Percentiles rank a stretch among this genome's conserved stretches.
phyloP scores from a whole-genome alignment of 73 alveolate species.

The Paramecium primaurelia region DNA sequence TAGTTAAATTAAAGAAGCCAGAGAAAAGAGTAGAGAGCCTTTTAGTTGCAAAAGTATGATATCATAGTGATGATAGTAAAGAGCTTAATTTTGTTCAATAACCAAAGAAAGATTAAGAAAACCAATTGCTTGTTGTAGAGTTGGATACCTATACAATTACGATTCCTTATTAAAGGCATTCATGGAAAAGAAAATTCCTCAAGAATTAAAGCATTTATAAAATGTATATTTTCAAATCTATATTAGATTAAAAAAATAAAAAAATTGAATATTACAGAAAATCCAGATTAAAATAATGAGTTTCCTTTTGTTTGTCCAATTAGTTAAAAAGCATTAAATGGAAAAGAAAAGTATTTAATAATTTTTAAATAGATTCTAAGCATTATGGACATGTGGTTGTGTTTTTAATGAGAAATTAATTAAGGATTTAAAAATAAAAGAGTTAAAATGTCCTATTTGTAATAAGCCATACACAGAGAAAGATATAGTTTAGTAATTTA shows the following conservation, averaged over 20 bases:
- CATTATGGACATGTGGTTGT: slow-evolving; percentile 61
- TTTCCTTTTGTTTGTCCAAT: slow-evolving; percentile 50
- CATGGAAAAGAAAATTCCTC: slow-evolving; percentile 63
- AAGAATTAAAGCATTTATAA: not conserved
- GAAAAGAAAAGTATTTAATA: slow-evolving; percentile 51
- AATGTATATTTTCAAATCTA: not conserved
- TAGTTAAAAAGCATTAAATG: slow-evolving; percentile 79
- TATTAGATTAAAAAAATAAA: not conserved
- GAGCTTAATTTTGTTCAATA: slow-evolving; percentile 77
- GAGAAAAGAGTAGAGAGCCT: slow-evolving; percentile 71
- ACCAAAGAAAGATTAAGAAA: slow-evolving; percentile 79
- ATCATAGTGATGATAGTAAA: not conserved
- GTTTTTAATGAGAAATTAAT: slow-evolving; percentile 66
- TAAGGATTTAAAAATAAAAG: slow-evolving; percentile 70
- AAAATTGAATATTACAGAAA: not conserved
- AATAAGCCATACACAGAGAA: not conserved
- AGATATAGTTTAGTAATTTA: slow-evolving; percentile 40
- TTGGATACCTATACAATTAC: slow-evolving; percentile 86
- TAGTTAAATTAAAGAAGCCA: slow-evolving; percentile 72
- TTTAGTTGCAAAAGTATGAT: slow-evolving; percentile 69
- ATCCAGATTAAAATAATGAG: slow-evolving; percentile 2
- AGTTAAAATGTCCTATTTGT: slow-evolving; percentile 53
- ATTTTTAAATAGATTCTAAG: slow-evolving; percentile 66
- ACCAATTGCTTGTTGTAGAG: slow-evolving; percentile 85
- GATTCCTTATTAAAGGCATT: slow-evolving; percentile 76